phyloP scores from a whole-genome alignment of 768 basidiomycete species.

The Hericium erinaceus region DNA sequence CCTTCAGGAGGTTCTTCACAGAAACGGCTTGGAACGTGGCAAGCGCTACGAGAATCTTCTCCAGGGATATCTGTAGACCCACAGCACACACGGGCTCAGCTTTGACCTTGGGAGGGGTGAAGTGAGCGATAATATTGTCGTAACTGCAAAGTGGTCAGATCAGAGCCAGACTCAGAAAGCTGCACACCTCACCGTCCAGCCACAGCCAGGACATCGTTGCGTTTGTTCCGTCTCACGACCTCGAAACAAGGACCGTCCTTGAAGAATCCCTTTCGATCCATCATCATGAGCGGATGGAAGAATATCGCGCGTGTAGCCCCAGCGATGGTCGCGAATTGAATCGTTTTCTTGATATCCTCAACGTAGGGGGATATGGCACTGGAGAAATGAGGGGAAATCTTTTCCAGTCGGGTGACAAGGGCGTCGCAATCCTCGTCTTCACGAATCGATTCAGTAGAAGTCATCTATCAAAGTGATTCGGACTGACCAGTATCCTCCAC shows the following conservation, averaged over 20 bases:
- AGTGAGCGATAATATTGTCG: conserved; percentile 57
- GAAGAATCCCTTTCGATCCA: conserved; percentile 54
- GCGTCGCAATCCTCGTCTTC: conserved; percentile 57
- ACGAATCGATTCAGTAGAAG: not conserved
- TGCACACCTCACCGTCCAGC: conserved; percentile 56
- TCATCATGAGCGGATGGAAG: conserved; percentile 70
- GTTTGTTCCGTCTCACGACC: conserved; percentile 57
- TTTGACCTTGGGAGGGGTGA: conserved; percentile 46
- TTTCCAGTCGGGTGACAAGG: conserved; percentile 47
- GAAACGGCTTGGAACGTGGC: conserved; percentile 61
- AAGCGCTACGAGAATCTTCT: conserved; percentile 64
- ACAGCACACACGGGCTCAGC: conserved; percentile 53
- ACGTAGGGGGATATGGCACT: conserved; percentile 39
- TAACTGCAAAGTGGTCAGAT: conserved; percentile 38
- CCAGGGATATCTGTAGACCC: conserved; percentile 68
- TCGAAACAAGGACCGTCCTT: conserved; percentile 70
- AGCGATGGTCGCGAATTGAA: conserved; percentile 48
- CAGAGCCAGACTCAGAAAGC: not conserved
- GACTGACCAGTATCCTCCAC: conserved; percentile 50
- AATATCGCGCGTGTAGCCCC: conserved; percentile 56
- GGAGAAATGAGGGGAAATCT: conserved; percentile 43
- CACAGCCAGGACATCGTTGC: conserved; percentile 63
- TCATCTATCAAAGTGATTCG: not conserved
- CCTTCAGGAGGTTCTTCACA: conserved; percentile 62
- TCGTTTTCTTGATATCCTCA: conserved; percentile 53